These are phyloP conservation scores for Ilex asprella DNA, from an alignment of 257 asterid species.

Conservation along the genomic window DNA sequence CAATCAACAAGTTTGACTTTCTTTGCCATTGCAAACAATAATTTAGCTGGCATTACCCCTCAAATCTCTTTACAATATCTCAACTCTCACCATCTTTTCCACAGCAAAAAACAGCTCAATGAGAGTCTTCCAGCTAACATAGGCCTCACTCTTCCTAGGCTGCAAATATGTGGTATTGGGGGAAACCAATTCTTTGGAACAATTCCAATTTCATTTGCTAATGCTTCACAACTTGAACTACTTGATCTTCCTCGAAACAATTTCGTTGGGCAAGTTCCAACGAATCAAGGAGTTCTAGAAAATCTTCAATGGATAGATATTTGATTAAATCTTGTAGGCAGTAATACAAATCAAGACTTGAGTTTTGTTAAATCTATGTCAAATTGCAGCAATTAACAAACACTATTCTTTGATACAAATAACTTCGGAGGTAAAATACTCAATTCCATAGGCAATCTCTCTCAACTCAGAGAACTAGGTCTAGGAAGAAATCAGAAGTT, in stretches of 20 bases:
- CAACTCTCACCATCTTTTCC: no score
- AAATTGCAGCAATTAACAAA: no score
- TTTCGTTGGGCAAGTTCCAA: background rate
- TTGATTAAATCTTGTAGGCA: background rate
- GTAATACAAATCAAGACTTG: background rate
- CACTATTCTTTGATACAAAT: background rate
- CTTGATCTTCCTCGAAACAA: background rate
- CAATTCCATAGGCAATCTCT: constrained; percentile 12
- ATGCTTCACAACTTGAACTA: background rate
- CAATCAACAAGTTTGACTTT: no score
- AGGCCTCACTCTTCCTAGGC: background rate
- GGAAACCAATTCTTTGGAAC: background rate
- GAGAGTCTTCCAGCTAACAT: background rate
- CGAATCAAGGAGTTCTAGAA: background rate
- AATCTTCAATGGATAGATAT: background rate
- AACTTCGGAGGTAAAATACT: constrained; percentile 9
- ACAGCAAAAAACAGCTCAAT: no score
- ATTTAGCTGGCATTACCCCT: no score
- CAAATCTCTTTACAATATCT: no score
- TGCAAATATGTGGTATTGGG: background rate
- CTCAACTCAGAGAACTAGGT: background rate
- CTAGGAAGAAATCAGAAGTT: constrained; percentile 4
- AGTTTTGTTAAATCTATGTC: background rate
- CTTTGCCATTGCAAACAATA: no score
- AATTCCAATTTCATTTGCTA: background rate